Conservation (phyloP, 2,329 filamentous ascomycete genomes). For the Diaporthe vaccinii region DNA sequence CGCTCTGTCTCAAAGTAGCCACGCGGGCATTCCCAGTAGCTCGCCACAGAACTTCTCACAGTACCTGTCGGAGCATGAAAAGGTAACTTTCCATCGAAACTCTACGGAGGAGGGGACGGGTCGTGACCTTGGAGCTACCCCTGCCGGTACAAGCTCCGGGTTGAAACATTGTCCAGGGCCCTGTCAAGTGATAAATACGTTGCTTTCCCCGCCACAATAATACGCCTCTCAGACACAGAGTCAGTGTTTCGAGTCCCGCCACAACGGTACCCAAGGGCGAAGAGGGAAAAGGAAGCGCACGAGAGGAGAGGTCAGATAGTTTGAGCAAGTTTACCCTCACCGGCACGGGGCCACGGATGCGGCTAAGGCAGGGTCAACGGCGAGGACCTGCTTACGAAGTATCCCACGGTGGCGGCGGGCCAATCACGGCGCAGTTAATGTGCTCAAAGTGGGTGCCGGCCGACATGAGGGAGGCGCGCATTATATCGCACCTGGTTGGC, state of each 20-base stretch:
- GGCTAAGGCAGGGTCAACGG: conserved; percentile 17
- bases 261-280: too few relatives aligned
- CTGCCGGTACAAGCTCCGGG: conserved; percentile 8
- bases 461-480: conserved; percentile 24
- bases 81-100: background rate
- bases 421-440: conserved; percentile 26
- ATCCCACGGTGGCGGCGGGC: background rate
- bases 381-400: conserved; percentile 18
- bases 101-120: background rate
- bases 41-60: background rate
- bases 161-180: conserved; percentile 1
- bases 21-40: background rate
- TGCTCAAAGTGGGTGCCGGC: conserved; percentile 24
- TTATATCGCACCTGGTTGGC: conserved; percentile 26
- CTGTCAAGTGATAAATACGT: conserved; percentile 12
- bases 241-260: background rate
- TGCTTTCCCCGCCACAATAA: conserved; percentile 8
- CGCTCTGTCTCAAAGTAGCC: background rate
- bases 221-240: background rate
- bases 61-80: background rate
- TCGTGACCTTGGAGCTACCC: background rate
- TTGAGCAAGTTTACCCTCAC: conserved; percentile 29
- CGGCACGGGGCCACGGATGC: conserved; percentile 14
- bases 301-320: conserved; percentile 1
- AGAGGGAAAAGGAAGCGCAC: background rate